Evolutionary conservation across 208 protist species (phyloP).

Genomic region (Crithidia expoeki): DNA sequence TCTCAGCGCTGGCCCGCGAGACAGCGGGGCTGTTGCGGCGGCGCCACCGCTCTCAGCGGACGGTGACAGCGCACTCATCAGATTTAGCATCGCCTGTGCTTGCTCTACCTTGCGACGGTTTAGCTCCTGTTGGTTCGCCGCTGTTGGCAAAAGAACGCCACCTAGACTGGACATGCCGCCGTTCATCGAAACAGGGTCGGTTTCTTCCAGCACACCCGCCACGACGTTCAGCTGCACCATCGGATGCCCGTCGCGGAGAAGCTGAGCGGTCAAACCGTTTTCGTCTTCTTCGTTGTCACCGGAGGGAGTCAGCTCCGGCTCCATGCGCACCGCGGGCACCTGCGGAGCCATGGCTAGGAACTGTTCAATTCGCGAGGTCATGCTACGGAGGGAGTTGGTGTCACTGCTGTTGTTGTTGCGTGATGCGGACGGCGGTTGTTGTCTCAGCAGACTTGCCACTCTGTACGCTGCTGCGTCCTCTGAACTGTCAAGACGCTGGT

Average conservation of each 20-base stretch:
- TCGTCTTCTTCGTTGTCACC: background rate
- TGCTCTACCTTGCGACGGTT: slow-evolving; percentile 56
- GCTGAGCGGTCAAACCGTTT: background rate
- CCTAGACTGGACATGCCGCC: slow-evolving; percentile 17
- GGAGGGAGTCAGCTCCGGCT: slow-evolving; percentile 27
- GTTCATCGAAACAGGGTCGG: background rate
- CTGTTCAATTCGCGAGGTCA: slow-evolving; percentile 53
- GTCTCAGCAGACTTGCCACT: slow-evolving; percentile 46
- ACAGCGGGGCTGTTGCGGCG: background rate
- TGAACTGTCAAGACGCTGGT: slow-evolving; percentile 6
- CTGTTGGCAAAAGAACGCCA: slow-evolving; percentile 77
- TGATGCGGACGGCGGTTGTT: background rate
- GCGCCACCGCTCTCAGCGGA: background rate
- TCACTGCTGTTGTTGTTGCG: slow-evolving; percentile 7
- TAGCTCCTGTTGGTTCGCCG: slow-evolving; percentile 44
- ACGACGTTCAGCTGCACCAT: slow-evolving; percentile 80
- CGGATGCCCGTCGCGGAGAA: background rate
- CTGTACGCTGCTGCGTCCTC: slow-evolving; percentile 28
- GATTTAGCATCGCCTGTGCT: slow-evolving; percentile 79
- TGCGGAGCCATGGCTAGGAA: slow-evolving; percentile 58
- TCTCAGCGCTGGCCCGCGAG: background rate
- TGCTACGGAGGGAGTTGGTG: slow-evolving; percentile 39
- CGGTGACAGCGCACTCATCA: slow-evolving; percentile 62
- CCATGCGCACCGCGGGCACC: slow-evolving; percentile 64
- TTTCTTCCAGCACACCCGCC: slow-evolving; percentile 78